Percentiles rank a stretch among this genome's conserved stretches.
Evolutionary conservation across 768 basidiomycete genomes (phyloP).

Genomic region (Podaxis carcinomalis): DNA sequence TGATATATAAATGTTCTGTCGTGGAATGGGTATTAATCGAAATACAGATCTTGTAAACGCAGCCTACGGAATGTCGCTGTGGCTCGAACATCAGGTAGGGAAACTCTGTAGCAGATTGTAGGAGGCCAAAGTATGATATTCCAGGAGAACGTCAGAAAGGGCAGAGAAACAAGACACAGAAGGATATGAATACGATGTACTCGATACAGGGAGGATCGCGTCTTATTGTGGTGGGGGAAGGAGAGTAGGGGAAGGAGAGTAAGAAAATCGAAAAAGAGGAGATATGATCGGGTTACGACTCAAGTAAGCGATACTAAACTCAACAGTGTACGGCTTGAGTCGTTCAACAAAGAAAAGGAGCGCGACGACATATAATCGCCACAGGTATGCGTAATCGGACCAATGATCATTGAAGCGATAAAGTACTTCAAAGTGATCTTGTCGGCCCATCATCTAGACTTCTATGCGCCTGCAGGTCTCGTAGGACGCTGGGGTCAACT

Average conservation of each 20-base stretch:
- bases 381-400: constrained; percentile 9
- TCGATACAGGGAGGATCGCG: background rate
- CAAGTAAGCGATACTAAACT: constrained; percentile 12
- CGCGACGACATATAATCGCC: constrained; percentile 13
- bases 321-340: background rate
- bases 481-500: constrained; percentile 88
- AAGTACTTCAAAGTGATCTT: constrained; percentile 1
- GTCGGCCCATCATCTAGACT: constrained; percentile 61
- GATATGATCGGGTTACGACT: constrained; percentile 11
- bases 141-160: constrained; percentile 10
- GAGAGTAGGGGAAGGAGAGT: background rate
- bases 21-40: background rate
- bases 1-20: background rate
- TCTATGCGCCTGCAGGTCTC: constrained; percentile 83
- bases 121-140: constrained; percentile 2
- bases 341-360: constrained; percentile 1
- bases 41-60: constrained; percentile 10
- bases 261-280: constrained; percentile 5
- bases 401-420: background rate
- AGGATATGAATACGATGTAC: constrained; percentile 4
- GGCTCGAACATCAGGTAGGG: constrained; percentile 5
- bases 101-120: background rate
- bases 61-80: constrained; percentile 7
- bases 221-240: background rate
- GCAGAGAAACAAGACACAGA: constrained; percentile 1